Evolutionary conservation across 2,329 filamentous ascomycete species (phyloP).

Genomic region (Diaporthe sp.): DNA sequence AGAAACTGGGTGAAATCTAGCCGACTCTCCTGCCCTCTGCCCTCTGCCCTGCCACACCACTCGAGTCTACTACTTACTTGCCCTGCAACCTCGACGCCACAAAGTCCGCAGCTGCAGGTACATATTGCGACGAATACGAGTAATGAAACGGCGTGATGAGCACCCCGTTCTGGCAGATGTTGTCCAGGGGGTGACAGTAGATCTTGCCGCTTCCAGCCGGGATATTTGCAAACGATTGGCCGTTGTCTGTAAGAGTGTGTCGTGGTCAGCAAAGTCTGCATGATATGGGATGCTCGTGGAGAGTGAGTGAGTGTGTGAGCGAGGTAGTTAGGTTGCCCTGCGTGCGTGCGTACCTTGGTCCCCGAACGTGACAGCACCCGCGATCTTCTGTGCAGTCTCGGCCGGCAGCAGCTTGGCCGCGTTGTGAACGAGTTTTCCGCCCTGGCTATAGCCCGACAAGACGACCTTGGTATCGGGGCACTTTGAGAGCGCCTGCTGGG

Average conservation of each 20-base stretch:
- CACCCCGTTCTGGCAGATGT: conserved; percentile 29
- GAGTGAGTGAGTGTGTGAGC: neutral
- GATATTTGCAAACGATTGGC: conserved; percentile 31
- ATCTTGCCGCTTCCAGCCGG: conserved; percentile 22
- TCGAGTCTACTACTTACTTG: neutral
- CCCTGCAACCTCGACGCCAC: neutral
- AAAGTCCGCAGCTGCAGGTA: conserved; percentile 9
- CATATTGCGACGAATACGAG: conserved; percentile 7
- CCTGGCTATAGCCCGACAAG: conserved; percentile 47
- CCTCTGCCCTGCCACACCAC: neutral
- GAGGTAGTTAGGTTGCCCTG: too few species aligned
- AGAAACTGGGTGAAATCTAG: neutral
- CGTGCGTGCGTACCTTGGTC: conserved; percentile 23
- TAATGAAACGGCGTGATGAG: conserved; percentile 12
- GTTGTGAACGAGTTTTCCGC: conserved; percentile 40
- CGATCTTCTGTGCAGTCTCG: neutral
- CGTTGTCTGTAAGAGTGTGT: conserved; percentile 33
- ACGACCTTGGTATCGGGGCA: conserved; percentile 49
- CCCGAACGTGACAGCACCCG: conserved; percentile 28
- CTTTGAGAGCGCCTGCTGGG: neutral
- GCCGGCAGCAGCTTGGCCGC: conserved; percentile 27
- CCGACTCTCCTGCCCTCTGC: neutral
- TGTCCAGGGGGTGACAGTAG: conserved; percentile 33
- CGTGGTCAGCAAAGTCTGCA: neutral
- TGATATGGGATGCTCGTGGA: too few species aligned